Evolutionary conservation across 1,284 basidiomycete genomes (phyloP).

Genomic region (Rhodotorula sp.): DNA sequence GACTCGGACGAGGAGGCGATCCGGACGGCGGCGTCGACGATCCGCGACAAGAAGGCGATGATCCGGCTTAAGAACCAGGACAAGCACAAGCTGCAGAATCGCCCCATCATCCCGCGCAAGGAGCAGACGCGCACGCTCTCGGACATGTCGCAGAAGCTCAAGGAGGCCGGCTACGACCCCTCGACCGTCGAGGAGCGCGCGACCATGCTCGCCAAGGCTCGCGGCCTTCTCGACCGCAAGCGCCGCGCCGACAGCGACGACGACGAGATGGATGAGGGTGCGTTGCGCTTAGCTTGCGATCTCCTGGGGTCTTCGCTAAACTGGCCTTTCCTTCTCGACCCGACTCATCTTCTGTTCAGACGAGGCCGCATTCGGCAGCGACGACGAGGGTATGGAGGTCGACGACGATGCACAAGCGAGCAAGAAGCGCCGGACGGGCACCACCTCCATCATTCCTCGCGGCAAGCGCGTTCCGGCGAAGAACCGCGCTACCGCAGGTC

Average conservation of each 20-base stretch:
- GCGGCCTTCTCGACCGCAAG: slow-evolving; percentile 69
- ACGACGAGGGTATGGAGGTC: slow-evolving; percentile 60
- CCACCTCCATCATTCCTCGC: slow-evolving; percentile 51
- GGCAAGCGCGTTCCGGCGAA: slow-evolving; percentile 63
- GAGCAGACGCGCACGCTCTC: slow-evolving; percentile 78
- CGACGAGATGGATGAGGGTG: slow-evolving; percentile 56
- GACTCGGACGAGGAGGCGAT: slow-evolving; percentile 87
- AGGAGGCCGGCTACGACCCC: slow-evolving; percentile 85
- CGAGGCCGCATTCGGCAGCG: slow-evolving; percentile 61
- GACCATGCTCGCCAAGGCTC: slow-evolving; percentile 74
- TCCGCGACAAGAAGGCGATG: slow-evolving; percentile 62
- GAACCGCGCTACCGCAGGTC: slow-evolving; percentile 74
- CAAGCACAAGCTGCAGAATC: slow-evolving; percentile 87
- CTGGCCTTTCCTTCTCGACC: background rate
- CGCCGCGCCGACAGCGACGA: slow-evolving; percentile 56
- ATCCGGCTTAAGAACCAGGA: slow-evolving; percentile 77
- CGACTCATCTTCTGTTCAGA: slow-evolving; percentile 46
- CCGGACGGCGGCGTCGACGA: slow-evolving; percentile 69
- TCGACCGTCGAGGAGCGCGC: slow-evolving; percentile 85
- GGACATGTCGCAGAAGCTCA: slow-evolving; percentile 79
- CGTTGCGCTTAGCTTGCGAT: background rate
- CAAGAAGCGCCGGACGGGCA: slow-evolving; percentile 60
- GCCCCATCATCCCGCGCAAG: slow-evolving; percentile 79
- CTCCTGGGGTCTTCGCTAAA: too few relatives aligned
- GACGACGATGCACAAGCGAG: slow-evolving; percentile 46